Base-by-base conservation (phyloP, 495 filamentous ascomycete species). In the Talaromyces stipitatus region DNA sequence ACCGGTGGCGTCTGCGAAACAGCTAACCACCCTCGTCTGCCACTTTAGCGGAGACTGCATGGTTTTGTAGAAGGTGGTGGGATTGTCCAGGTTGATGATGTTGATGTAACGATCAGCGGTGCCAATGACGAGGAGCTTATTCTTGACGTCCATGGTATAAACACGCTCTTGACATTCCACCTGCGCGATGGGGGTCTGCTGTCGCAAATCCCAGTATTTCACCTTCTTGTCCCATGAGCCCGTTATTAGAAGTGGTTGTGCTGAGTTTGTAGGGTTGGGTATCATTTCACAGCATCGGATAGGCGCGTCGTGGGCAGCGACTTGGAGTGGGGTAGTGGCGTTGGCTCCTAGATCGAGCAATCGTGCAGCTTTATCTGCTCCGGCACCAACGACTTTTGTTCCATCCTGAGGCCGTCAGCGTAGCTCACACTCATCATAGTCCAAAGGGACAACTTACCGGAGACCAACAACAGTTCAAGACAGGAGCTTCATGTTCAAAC, bases 221-320 rank as follows among this genome's bases (percentile, higher is more conserved):
- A 97, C 75, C 1, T 85, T 94, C 76, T 94, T 95, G 74, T 97
- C 92, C 92, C 92, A 97, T 2, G 88, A 91, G 32, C 92, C 92
- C 1, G 92, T 94, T 23, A 92, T 85, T 28, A 96, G 78, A 67
- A 94, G 61, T 75, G 86, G 55, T 72, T 76, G 54, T 68, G 74
- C 51, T 74, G 80, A 55, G 68, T 78, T 63, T 81, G 78, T 63
- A 23, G 73, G 73, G 56, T 74, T 76, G 55, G 72, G 68, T 62
- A 92, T 86, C 77, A 91, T 92, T 48, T 89, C 85, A 41, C 87
- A 86, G 66, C 78, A 85, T 59, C 84, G 83, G 60, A 97, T 85
- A 2, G 92, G 89, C 45, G 85, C 80, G 58, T 91, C 89, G 70
- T 96, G 90, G 14, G 78, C 83, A 29, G 88, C 89, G 27, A 94